Base-by-base conservation (phyloP, 169 alveolate species). In the Plasmodium adleri region DNA sequence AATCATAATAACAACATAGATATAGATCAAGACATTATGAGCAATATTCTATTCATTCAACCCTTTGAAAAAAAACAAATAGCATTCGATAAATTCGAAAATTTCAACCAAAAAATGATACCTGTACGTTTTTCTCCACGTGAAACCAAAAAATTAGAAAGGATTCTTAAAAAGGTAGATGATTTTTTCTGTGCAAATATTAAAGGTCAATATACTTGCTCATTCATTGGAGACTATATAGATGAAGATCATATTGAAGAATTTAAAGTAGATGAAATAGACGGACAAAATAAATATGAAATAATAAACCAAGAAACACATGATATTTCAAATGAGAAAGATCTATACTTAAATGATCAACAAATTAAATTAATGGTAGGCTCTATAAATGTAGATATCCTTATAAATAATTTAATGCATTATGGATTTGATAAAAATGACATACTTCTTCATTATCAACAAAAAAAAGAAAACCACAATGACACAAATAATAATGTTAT, bases 181-280 rank as follows among this genome's bases (percentile, higher is more conserved):
- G 47, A 83, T 32, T 62, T 63, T 49, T 72, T 68, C 47, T 68
- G 73, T 62, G 85, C 91, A 0, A 58, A 70, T 15, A 72, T 71
- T 3, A 58, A 72, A 39, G 68, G 85, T 50, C 9, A 50, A 15
- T 83, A 70, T 45, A 54, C 58, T 1, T 54, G 75, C 4, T 50
- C 71, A 24, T 50, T 26, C 32, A 49, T 83, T 45, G 91, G 91
- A 10, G 91, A 83, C 45, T 70, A 39, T 15, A 78, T 78, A 78
- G 54, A 78, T 12, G 91, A 67, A 70, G 71, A 49, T 22, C 63
- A 83, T 13, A 83, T 71, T 22, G 86, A 83, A 58, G 67, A 67
- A 54, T 39, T 39, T 39, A 39, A 39, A 39, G 47, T 39, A 39
- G 47, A 24, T 26, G 13, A 62, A 62, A 13, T 28, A 72, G n/a